Evolutionary conservation across 345 rosid species (phyloP).

Genomic region (Salix brachista): DNA sequence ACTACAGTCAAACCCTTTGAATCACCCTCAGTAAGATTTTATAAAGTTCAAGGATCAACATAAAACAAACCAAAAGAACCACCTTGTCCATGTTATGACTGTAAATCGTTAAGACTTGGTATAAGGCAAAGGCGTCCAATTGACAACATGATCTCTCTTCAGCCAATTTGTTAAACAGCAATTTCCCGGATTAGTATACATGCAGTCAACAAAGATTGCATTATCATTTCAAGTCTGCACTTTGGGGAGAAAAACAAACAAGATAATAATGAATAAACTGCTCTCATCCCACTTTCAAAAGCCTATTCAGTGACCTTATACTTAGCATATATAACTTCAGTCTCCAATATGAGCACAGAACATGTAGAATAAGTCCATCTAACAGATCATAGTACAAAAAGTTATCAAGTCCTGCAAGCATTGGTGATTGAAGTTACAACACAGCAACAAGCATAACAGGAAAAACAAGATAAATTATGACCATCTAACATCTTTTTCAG

Average conservation of each 20-base stretch:
- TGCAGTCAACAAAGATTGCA: background rate
- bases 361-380: background rate
- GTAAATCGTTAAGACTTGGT: background rate
- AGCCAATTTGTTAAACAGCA: background rate
- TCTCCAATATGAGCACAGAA: background rate
- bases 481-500: background rate
- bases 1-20: background rate
- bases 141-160: background rate
- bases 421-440: background rate
- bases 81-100: background rate
- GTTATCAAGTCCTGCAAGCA: background rate
- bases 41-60: background rate
- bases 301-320: background rate
- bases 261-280: background rate
- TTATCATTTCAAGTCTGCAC: background rate
- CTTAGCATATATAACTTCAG: background rate
- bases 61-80: background rate
- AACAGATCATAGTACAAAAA: background rate
- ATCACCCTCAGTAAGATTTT: background rate
- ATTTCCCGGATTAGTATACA: background rate
- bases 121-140: background rate
- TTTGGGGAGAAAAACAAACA: background rate
- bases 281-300: background rate
- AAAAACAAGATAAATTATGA: background rate
- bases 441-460: conserved; percentile 3